Evolutionary conservation across 805 yeast species (phyloP).

Genomic region (Hanseniaspora guilliermondii): DNA sequence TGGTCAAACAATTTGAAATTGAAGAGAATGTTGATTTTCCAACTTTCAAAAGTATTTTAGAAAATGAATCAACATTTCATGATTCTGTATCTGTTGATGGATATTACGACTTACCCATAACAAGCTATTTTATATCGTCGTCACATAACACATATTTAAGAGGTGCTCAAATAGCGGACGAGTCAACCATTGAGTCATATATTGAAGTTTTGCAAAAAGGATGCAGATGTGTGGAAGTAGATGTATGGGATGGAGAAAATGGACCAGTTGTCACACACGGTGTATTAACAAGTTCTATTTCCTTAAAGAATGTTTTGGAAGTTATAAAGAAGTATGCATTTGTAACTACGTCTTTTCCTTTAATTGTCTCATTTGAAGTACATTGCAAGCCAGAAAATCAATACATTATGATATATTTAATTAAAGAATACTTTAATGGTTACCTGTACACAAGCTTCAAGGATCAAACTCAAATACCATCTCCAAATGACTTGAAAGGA

Average conservation of each 20-base stretch:
- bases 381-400: conserved; percentile 67
- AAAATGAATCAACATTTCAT: conserved; percentile 23
- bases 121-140: conserved; percentile 79
- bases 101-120: conserved; percentile 53
- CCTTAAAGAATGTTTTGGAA: conserved; percentile 53
- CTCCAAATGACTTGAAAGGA: conserved; percentile 62
- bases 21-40: conserved; percentile 15
- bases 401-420: conserved; percentile 37
- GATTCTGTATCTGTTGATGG: conserved; percentile 14
- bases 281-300: conserved; percentile 64
- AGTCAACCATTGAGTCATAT: conserved; percentile 81
- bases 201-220: conserved; percentile 79
- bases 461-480: conserved; percentile 39
- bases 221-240: conserved; percentile 89
- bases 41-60: conserved; percentile 25
- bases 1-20: conserved; percentile 30
- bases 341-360: conserved; percentile 72
- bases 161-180: conserved; percentile 81
- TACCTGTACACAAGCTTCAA: conserved; percentile 30
- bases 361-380: conserved; percentile 74
- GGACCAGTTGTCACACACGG: conserved; percentile 92
- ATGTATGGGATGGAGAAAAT: conserved; percentile 76
- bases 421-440: conserved; percentile 50
- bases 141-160: conserved; percentile 87
- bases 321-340: conserved; percentile 78